These are phyloP conservation scores for Aureobasidium sp. DNA, from an alignment of 2,329 filamentous ascomycete species.

Conservation along the genomic window DNA sequence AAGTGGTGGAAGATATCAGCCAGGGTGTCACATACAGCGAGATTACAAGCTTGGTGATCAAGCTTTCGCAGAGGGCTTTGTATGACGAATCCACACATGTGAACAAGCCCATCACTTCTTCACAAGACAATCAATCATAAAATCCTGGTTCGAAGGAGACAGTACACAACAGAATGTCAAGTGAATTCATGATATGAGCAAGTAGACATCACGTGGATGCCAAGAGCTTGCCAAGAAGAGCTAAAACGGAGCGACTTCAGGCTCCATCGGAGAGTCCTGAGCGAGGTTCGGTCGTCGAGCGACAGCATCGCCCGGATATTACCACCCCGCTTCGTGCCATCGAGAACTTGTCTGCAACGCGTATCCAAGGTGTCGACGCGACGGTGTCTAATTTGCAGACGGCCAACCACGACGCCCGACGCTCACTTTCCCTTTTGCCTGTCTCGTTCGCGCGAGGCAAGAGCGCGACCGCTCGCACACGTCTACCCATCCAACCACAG, in stretches of 20 bases:
- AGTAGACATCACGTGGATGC: neutral
- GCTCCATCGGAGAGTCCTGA: neutral
- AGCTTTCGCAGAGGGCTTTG: neutral
- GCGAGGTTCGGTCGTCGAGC: constrained; percentile 3
- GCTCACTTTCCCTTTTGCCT: constrained; percentile 8
- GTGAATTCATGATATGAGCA: neutral
- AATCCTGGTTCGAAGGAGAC: neutral
- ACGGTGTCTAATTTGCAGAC: neutral
- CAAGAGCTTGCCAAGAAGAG: neutral
- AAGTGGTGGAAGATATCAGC: neutral
- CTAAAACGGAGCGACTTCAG: neutral
- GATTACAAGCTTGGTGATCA: neutral
- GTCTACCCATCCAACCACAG: constrained; percentile 1
- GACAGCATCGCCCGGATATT: constrained; percentile 1
- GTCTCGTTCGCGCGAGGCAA: neutral
- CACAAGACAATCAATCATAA: neutral
- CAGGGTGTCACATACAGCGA: neutral
- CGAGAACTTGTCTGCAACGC: constrained; percentile 7
- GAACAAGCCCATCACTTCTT: neutral
- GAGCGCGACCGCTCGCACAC: constrained; percentile 8
- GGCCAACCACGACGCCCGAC: constrained; percentile 4
- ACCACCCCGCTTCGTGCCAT: constrained; percentile 6
- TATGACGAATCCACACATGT: neutral
- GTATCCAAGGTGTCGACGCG: constrained; percentile 3
- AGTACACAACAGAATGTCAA: neutral